Percentiles rank a stretch among this genome's conserved stretches.
These are phyloP conservation scores for Moringa oleifera DNA, from an alignment of 345 rosid species.

Conservation along the genomic window DNA sequence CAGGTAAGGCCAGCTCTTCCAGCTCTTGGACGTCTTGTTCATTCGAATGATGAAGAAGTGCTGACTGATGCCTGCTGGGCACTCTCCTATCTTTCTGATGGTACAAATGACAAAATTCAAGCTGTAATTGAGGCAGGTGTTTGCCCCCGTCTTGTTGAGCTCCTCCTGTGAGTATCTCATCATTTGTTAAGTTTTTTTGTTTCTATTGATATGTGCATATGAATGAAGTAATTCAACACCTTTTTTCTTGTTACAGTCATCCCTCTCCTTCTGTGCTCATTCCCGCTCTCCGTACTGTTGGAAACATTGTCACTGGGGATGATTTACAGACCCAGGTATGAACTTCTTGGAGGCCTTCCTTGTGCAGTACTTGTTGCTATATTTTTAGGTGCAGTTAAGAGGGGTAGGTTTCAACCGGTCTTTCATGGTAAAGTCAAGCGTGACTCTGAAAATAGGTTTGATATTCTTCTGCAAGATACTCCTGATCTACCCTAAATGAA, in stretches of 20 bases:
- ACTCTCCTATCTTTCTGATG: conserved; percentile 92
- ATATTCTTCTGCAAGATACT: no score
- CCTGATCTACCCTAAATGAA: no score
- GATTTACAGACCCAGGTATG: conserved; percentile 74
- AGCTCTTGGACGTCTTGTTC: conserved; percentile 70
- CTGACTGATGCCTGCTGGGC: conserved; percentile 99
- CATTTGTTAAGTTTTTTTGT: not conserved
- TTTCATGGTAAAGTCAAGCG: no score
- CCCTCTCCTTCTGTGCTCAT: conserved; percentile 82
- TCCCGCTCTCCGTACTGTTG: conserved; percentile 89
- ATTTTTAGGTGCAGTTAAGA: no score
- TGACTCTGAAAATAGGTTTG: no score
- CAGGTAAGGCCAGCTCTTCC: conserved; percentile 94
- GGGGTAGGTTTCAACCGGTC: no score
- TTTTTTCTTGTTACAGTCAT: conserved; percentile 37
- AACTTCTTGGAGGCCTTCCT: not conserved
- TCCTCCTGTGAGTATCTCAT: conserved; percentile 56
- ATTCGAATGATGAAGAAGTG: conserved; percentile 94
- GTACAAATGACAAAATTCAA: conserved; percentile 95
- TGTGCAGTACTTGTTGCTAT: not conserved
- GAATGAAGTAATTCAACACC: not conserved
- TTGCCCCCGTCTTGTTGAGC: conserved; percentile 79
- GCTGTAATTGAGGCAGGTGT: conserved; percentile 87
- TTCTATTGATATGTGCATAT: not conserved
- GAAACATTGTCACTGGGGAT: conserved; percentile 93